These are phyloP conservation scores for Metahyphopichia silvanorum DNA, from an alignment of 805 yeast species.

Conservation along the genomic window DNA sequence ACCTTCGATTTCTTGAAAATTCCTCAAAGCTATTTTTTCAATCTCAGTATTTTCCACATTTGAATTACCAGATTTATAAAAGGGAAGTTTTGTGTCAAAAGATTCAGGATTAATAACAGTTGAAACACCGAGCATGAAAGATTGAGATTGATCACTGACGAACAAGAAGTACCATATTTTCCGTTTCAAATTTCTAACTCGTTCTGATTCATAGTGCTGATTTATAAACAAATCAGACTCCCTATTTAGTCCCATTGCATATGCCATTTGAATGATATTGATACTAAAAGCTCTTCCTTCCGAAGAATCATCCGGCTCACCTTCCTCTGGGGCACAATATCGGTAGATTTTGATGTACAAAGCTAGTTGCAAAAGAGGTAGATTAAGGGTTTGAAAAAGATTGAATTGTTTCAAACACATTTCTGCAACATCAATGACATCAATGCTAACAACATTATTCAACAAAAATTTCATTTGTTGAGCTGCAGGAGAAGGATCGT, in stretches of 20 bases:
- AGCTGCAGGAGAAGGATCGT: conserved; percentile 16
- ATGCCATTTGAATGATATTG: conserved; percentile 40
- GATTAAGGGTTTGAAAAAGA: conserved; percentile 35
- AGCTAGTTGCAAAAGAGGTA: conserved; percentile 57
- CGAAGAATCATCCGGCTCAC: conserved; percentile 38
- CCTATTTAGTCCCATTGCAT: conserved; percentile 44
- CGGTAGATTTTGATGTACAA: conserved; percentile 54
- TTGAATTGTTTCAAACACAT: conserved; percentile 47
- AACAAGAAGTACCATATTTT: conserved; percentile 54
- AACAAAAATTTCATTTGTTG: conserved; percentile 23
- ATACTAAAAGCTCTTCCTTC: conserved; percentile 16
- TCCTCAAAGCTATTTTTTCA: conserved; percentile 24
- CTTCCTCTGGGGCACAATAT: conserved; percentile 53
- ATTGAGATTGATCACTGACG: conserved; percentile 6
- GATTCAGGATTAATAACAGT: not conserved
- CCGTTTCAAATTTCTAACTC: conserved; percentile 46
- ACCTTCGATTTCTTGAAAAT: conserved; percentile 9
- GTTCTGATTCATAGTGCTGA: conserved; percentile 7
- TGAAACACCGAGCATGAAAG: conserved; percentile 5
- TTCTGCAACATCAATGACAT: conserved; percentile 41
- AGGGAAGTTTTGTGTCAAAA: conserved; percentile 4
- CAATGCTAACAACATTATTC: conserved; percentile 27
- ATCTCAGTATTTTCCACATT: conserved; percentile 24
- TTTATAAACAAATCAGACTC: conserved; percentile 37
- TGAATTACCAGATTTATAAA: conserved; percentile 21